Base-by-base conservation (phyloP, 83 land plant species). In the Picea mariana region DNA sequence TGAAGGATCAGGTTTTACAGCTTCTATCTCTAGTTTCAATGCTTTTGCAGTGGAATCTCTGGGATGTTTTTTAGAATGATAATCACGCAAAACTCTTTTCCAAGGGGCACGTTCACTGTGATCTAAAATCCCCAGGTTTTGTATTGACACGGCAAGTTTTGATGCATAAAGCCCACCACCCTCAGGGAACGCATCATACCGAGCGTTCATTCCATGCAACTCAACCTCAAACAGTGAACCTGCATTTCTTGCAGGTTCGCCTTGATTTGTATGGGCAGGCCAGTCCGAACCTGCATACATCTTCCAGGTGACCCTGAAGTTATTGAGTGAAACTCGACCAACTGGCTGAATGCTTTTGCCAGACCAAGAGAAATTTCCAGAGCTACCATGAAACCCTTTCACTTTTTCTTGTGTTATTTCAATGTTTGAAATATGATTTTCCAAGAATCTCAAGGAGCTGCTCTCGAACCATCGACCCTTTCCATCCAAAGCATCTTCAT, bases 71-170 rank as follows among this genome's bases (percentile, higher is more conserved):
- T 87, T 92, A 73, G 96, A 88, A 49, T 89, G 77, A 81, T 96
- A 90, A 79, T 90, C 86, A 11, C 94, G 96, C 20, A 98, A 78
- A 27, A 98, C 95, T 99, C 96, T 66, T 83, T 89, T 94, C 99
- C 99, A 98, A 31, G 99, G 97, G 20, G 99, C 99, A 88, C 88
- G 85, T 65, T 62, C 80, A 83, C 99, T 96, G 58, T 80, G 79
- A 81, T 97, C 99, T 82, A 87, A 88, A 61, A 97, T 86, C 69
- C 85, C 79, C 77, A 97, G 82, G 83, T 96, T 94, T 5, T 86
- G 85, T 60, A 94, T 82, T 59, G 92, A 84, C 31, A 97, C 80
- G 42, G 86, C 80, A 73, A 97, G 88, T 79, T 87, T 91, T 26
- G 99, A 97, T 42, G 91, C 91, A 86, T 65, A 80, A 20, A 90